These are phyloP conservation scores for Straminergon stramineum DNA, from an alignment of 225 moss, liverwort and hornwort species.

Conservation along the genomic window DNA sequence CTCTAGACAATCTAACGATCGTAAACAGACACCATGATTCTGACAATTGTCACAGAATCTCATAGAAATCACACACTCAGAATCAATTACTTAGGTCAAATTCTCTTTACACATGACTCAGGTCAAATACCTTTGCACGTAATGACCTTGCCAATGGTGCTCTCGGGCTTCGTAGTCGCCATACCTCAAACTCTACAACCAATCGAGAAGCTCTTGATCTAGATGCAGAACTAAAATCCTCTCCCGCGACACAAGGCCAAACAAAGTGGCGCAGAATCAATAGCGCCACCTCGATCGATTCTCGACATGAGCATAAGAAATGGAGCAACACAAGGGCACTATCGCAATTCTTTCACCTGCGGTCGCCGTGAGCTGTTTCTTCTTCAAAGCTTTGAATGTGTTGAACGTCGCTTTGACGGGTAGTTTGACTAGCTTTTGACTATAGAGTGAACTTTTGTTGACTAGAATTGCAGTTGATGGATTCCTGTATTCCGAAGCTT, in stretches of 20 bases:
- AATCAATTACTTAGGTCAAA: not conserved
- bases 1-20: not conserved
- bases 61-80: not conserved
- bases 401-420: not conserved
- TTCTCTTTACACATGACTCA: not conserved
- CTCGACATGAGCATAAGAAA: not conserved
- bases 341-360: not conserved
- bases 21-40: not conserved
- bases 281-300: not conserved
- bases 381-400: not conserved
- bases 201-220: not conserved
- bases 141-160: conserved; percentile 37
- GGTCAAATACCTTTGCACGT: conserved; percentile 32
- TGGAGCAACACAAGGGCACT: not conserved
- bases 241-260: not conserved
- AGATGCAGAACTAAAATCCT: not conserved
- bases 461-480: not conserved
- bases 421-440: not conserved
- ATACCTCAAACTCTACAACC: not conserved
- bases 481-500: not conserved
- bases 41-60: not conserved
- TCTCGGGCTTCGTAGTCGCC: conserved; percentile 3
- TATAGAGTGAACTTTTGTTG: not conserved
- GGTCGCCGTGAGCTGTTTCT: not conserved
- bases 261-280: not conserved